Evolutionary conservation across 2,329 filamentous ascomycete genomes (phyloP), one percentile per base, ranked within the genome.

Genomic region (Ceratocystis alfenasii): DNA sequence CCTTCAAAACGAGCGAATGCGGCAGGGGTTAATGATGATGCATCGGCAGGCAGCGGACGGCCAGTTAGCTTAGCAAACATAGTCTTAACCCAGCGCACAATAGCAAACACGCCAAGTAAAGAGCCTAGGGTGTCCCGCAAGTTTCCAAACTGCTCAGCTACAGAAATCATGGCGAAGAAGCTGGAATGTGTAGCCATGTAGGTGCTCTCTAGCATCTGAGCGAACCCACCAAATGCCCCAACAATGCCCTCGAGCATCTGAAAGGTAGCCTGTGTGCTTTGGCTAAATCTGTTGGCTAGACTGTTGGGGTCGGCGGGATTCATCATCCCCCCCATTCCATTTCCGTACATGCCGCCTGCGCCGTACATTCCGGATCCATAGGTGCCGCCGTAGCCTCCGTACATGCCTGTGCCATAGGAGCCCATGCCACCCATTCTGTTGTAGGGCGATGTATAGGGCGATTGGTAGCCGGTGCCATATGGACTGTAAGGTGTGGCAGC

Each of bases 181-280:
- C 90, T 96, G 5, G 92, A 96, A 76, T 99, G 94, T 0, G 94
- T 99, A 36, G 95, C 94, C 95, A 99, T 99, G 72, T 96, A 99
- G 10, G 94, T 97, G 79, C 94, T 97, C 78, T 99, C 94, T 33
- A 99, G 82, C 94, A 99, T 99, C 79, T 99, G 94, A 12, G 95
- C 90, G 74, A 99, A 97, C 0, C 95, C 94, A 22, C 92, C 92
- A 79, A 99, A 99, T 1, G 94, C 92, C 28, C 90, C 90, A 15
- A 99, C 94, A 67, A 99, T 89, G 71, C 92, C 94, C 78, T 99
- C 94, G 63, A 99, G 90, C 82, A 99, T 90, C 79, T 97, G 94
- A 74, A 99, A 99, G 0, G 94, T 99, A 10, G 93, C 90, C 71
- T 94, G 89, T 0, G 95, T 99, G 78, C 89, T 94, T 75, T 95